Percentiles rank a stretch among this genome's conserved stretches.
Evolutionary conservation across 805 yeast genomes (phyloP).

Genomic region (Kuraishia molischiana): DNA sequence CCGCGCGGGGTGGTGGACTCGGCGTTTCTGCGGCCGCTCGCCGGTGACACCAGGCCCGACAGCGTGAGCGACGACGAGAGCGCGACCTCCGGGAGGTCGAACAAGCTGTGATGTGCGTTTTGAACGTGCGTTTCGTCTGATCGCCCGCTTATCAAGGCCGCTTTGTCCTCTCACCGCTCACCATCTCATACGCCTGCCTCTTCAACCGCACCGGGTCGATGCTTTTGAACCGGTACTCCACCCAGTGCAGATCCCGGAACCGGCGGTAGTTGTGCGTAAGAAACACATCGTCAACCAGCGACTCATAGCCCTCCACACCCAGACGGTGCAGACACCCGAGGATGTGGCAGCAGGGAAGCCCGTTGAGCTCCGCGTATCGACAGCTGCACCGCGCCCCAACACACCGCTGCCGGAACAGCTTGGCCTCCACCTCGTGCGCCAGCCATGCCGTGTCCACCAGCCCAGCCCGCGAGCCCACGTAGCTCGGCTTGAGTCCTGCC

Average conservation of each 20-base stretch:
- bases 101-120: not conserved
- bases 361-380: not conserved
- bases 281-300: not conserved
- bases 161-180: no score
- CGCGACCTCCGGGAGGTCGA: not conserved
- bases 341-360: not conserved
- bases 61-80: not conserved
- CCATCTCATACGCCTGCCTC: no score
- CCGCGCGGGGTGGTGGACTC: conserved; percentile 11
- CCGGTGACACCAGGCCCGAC: not conserved
- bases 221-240: not conserved
- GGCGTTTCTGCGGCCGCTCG: not conserved
- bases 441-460: not conserved
- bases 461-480: not conserved
- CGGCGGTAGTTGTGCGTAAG: not conserved
- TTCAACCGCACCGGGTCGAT: not conserved
- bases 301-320: not conserved
- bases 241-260: not conserved
- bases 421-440: not conserved
- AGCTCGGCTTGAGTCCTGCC: not conserved
- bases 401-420: not conserved
- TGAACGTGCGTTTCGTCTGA: no score
- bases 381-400: not conserved
- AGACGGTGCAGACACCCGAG: not conserved
- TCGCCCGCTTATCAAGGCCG: no score